Percentiles rank a stretch among this genome's conserved stretches.
These are phyloP conservation scores for Hirsutella rhossiliensis DNA, from an alignment of 2,329 filamentous ascomycete species.

Conservation along the genomic window DNA sequence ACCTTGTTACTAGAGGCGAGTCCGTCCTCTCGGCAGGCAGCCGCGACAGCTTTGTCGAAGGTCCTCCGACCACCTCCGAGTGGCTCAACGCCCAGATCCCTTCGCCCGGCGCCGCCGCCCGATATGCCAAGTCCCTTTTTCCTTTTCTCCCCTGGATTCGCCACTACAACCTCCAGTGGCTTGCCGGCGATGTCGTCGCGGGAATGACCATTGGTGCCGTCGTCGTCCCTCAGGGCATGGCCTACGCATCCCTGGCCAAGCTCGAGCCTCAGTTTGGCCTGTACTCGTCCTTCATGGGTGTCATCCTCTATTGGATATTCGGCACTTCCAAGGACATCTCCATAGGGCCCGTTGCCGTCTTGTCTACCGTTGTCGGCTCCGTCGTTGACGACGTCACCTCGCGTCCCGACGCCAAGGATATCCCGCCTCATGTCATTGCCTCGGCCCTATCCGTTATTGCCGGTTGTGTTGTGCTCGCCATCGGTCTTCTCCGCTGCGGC, in stretches of 20 bases:
- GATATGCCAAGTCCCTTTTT: constrained; percentile 64
- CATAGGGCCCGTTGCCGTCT: constrained; percentile 89
- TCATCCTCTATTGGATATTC: constrained; percentile 93
- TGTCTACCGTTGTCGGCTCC: constrained; percentile 82
- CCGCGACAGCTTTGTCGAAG: constrained; percentile 70
- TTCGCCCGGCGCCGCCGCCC: constrained; percentile 32
- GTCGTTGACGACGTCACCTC: constrained; percentile 55
- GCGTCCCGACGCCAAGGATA: constrained; percentile 34
- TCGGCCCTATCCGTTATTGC: constrained; percentile 67
- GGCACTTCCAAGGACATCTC: constrained; percentile 98
- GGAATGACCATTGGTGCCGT: constrained; percentile 48
- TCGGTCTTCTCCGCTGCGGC: constrained; percentile 70
- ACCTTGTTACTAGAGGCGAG: constrained; percentile 63
- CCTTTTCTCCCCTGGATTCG: constrained; percentile 84
- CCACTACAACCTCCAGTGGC: constrained; percentile 82
- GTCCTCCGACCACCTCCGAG: constrained; percentile 63
- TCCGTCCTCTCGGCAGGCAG: constrained; percentile 65
- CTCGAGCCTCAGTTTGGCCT: constrained; percentile 76
- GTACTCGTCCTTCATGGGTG: constrained; percentile 84
- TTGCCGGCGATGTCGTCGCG: constrained; percentile 79
- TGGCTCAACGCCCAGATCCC: constrained; percentile 59
- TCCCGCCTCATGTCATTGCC: constrained; percentile 57
- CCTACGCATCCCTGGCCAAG: constrained; percentile 75
- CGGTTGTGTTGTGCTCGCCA: constrained; percentile 62
- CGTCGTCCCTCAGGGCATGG: constrained; percentile 95